Evolutionary conservation across 163 green algal genomes (phyloP).

Genomic region (Scenedesmus sp.): DNA sequence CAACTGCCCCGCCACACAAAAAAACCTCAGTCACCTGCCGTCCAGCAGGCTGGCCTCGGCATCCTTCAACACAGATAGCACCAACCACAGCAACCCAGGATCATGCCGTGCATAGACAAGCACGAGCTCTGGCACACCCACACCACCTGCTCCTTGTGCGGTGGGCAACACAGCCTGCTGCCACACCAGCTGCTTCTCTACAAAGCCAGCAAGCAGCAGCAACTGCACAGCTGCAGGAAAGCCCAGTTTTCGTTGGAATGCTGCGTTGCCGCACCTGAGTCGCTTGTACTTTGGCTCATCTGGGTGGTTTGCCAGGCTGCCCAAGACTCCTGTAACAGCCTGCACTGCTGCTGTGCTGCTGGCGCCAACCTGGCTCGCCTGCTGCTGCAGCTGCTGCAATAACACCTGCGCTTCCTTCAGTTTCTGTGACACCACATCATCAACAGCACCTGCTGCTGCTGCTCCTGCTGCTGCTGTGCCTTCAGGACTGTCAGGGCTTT

Average conservation of each 20-base stretch:
- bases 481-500: background rate
- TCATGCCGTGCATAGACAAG: slow-evolving; percentile 53
- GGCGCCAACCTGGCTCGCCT: background rate
- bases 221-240: slow-evolving; percentile 53
- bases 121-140: slow-evolving; percentile 17
- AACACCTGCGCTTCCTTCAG: slow-evolving; percentile 2
- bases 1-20: background rate
- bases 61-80: slow-evolving; percentile 47
- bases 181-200: slow-evolving; percentile 21
- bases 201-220: slow-evolving; percentile 56
- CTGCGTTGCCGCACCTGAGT: slow-evolving; percentile 52
- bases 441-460: background rate
- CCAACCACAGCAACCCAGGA: slow-evolving; percentile 60
- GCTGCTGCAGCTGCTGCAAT: slow-evolving; percentile 28
- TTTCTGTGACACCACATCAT: slow-evolving; percentile 19
- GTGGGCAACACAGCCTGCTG: background rate
- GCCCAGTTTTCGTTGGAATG: slow-evolving; percentile 47
- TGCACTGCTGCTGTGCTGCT: slow-evolving; percentile 17
- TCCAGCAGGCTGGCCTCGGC: background rate
- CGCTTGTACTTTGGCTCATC: slow-evolving; percentile 42
- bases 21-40: background rate
- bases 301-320: slow-evolving; percentile 38
- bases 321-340: slow-evolving; percentile 48
- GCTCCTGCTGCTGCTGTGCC: background rate
- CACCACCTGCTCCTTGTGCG: background rate